Conservation (phyloP, 352 stramenopile species). For the Phytopythium kandeliae region DNA sequence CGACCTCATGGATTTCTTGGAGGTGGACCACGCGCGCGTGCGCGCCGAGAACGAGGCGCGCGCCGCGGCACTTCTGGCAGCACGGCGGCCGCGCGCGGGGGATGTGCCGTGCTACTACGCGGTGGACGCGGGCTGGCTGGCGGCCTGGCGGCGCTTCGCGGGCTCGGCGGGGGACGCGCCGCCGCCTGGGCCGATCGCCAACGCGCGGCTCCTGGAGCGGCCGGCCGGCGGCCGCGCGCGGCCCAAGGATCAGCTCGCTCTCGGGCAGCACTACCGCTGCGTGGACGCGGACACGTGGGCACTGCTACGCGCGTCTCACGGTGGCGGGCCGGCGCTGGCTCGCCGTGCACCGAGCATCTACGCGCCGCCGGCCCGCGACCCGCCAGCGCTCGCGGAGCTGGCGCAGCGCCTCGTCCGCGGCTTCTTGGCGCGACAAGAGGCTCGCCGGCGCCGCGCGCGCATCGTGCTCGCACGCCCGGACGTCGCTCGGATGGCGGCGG, state of each 20-base stretch:
- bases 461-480: constrained; percentile 7
- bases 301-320: constrained; percentile 43
- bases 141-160: constrained; percentile 43
- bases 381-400: constrained; percentile 22
- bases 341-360: constrained; percentile 46
- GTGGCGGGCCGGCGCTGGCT: constrained; percentile 36
- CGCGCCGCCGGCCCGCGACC: constrained; percentile 23
- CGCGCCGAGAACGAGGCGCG: constrained; percentile 59
- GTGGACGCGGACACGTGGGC: constrained; percentile 49
- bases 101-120: no score
- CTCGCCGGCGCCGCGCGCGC: constrained; percentile 13
- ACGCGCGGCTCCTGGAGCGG: constrained; percentile 18
- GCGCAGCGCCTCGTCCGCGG: constrained; percentile 47
- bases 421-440: constrained; percentile 32
- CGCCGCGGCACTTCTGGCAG: constrained; percentile 29
- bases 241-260: constrained; percentile 31
- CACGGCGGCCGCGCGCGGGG: no score
- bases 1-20: constrained; percentile 68
- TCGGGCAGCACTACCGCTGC: constrained; percentile 44
- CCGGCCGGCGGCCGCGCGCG: not conserved
- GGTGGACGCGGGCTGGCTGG: constrained; percentile 29
- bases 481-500: not conserved
- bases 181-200: constrained; percentile 15
- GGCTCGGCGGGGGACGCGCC: not conserved
- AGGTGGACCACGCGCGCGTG: constrained; percentile 42